Conservation (phyloP, 2,329 filamentous ascomycete species). For the Elsinoe fawcettii region DNA sequence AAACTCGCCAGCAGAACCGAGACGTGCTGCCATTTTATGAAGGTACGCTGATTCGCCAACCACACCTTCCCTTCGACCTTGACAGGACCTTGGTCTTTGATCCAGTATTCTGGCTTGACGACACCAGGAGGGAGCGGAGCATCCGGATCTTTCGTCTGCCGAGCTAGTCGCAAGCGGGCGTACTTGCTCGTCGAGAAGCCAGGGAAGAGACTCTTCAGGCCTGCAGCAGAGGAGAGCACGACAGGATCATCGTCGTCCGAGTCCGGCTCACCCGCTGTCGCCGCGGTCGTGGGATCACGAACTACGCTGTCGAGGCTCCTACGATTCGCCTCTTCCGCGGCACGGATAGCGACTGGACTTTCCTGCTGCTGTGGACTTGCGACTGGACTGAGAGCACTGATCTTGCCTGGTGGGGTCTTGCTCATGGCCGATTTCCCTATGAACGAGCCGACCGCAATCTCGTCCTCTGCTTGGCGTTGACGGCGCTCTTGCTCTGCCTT, state of each 20-base stretch:
- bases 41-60: constrained; percentile 96
- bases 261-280: constrained; percentile 39
- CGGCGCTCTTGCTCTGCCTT: constrained; percentile 82
- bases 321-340: constrained; percentile 20
- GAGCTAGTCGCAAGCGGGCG: constrained; percentile 41
- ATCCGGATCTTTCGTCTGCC: constrained; percentile 38
- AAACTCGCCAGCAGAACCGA: constrained; percentile 77
- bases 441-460: constrained; percentile 81
- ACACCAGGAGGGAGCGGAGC: constrained; percentile 73
- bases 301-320: constrained; percentile 14
- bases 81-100: constrained; percentile 89
- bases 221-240: constrained; percentile 22
- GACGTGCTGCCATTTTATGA: constrained; percentile 98
- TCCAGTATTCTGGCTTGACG: constrained; percentile 73
- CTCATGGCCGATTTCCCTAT: constrained; percentile 43
- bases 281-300: constrained; percentile 24
- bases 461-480: constrained; percentile 74
- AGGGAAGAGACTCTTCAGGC: constrained; percentile 66
- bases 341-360: constrained; percentile 3
- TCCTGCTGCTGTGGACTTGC: constrained; percentile 46
- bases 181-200: constrained; percentile 77
- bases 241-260: constrained; percentile 43
- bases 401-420: constrained; percentile 44
- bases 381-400: constrained; percentile 51
- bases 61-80: constrained; percentile 97